Evolutionary conservation across 2,329 filamentous ascomycete genomes (phyloP).

Genomic region (Colletotrichum tanaceti): DNA sequence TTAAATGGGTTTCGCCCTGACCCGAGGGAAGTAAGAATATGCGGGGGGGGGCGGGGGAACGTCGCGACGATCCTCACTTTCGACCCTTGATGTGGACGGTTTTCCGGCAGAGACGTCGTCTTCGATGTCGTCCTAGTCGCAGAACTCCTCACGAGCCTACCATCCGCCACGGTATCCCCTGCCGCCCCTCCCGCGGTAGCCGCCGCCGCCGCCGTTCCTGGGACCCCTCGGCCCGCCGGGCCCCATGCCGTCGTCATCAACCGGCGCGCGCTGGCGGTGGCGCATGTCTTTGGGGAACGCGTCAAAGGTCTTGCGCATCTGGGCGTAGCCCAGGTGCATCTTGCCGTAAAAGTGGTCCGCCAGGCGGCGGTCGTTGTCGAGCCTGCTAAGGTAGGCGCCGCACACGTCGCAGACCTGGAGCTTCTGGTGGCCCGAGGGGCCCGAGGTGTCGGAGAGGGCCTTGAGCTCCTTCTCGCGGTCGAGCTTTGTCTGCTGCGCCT

Average conservation of each 20-base stretch:
- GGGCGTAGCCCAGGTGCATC: conserved; percentile 98
- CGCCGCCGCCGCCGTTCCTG: conserved; percentile 66
- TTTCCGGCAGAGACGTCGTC: not conserved
- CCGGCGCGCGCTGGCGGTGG: conserved; percentile 71
- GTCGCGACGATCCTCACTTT: not conserved
- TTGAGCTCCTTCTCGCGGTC: conserved; percentile 91
- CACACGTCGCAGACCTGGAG: conserved; percentile 98
- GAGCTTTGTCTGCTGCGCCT: conserved; percentile 82
- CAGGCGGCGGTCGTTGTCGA: conserved; percentile 93
- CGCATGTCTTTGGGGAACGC: conserved; percentile 88
- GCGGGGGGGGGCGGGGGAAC: too few relatives aligned
- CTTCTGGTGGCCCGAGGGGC: conserved; percentile 95
- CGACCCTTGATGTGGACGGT: not conserved
- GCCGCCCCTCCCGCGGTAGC: conserved; percentile 63
- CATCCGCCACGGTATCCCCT: conserved; percentile 63
- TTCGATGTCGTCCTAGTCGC: not conserved
- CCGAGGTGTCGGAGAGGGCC: conserved; percentile 88
- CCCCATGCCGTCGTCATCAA: conserved; percentile 58
- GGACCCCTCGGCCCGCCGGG: conserved; percentile 63
- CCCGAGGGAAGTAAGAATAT: not conserved
- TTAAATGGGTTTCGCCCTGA: not conserved
- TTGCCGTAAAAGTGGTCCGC: conserved; percentile 99
- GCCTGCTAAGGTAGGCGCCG: conserved; percentile 88
- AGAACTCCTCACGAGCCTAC: conserved; percentile 49
- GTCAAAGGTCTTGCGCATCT: conserved; percentile 96